phyloP scores from a whole-genome alignment of 2,329 filamentous ascomycete genomes.

The Rutstroemia sp. region DNA sequence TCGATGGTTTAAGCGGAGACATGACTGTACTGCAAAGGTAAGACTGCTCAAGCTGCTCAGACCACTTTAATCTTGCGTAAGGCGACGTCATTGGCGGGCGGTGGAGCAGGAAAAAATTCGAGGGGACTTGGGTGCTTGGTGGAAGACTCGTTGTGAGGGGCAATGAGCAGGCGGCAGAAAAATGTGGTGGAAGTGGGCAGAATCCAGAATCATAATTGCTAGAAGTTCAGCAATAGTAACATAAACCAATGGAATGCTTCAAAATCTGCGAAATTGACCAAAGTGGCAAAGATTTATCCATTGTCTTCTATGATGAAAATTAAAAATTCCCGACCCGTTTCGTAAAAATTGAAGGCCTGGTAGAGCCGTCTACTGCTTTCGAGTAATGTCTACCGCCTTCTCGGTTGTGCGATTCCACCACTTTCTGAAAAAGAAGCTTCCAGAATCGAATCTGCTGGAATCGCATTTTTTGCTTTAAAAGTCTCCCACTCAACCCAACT shows the following conservation, averaged over 20 bases:
- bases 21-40: too few species aligned
- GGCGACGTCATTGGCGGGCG: too few species aligned
- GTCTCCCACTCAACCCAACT: constrained; percentile 9
- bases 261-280: too few species aligned
- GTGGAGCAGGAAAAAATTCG: too few species aligned
- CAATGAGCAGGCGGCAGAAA: background rate
- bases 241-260: background rate
- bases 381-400: background rate
- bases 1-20: too few species aligned
- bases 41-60: too few species aligned
- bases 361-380: background rate
- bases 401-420: background rate
- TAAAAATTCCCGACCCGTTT: background rate
- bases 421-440: constrained; percentile 9
- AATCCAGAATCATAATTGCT: background rate
- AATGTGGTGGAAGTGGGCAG: background rate
- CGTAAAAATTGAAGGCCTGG: background rate
- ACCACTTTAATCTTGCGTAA: too few species aligned
- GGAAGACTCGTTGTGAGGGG: background rate
- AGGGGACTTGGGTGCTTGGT: too few species aligned
- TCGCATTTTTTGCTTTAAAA: constrained; percentile 11
- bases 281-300: background rate
- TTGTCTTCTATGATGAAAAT: background rate
- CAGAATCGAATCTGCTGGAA: constrained; percentile 11
- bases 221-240: background rate